phyloP scores from a whole-genome alignment of 179 eudicot species.

The Silene vulgaris region DNA sequence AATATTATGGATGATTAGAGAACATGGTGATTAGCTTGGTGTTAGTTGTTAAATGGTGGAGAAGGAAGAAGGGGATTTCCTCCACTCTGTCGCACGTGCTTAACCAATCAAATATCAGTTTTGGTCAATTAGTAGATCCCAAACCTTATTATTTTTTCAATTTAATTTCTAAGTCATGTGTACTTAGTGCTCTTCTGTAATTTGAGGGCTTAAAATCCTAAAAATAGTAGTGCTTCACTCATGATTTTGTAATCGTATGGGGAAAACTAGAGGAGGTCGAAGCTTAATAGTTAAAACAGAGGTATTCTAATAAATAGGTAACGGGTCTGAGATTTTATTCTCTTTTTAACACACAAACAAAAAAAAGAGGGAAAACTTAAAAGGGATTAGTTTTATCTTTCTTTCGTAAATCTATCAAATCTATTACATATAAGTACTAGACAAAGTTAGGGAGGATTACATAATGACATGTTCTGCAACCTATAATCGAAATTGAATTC shows the following conservation, averaged over 20 bases:
- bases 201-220: neutral
- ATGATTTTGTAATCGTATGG: neutral
- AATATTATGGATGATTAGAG: slow-evolving; percentile 8
- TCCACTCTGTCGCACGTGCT: slow-evolving; percentile 22
- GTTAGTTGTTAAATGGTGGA: neutral
- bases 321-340: too few species aligned
- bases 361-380: too few species aligned
- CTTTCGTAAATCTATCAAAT: too few species aligned
- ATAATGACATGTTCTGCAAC: too few species aligned
- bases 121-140: neutral
- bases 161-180: neutral
- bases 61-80: neutral
- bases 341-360: too few species aligned
- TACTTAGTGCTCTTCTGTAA: slow-evolving; percentile 5
- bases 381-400: too few species aligned
- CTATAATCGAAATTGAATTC: too few species aligned
- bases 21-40: slow-evolving; percentile 7
- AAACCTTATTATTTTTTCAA: neutral
- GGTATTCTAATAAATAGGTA: too few species aligned
- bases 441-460: too few species aligned
- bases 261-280: too few species aligned
- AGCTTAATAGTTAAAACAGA: too few species aligned
- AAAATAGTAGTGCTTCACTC: neutral
- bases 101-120: slow-evolving; percentile 6
- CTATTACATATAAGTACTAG: too few species aligned